Percentiles rank a stretch among this genome's conserved stretches.
phyloP scores from a whole-genome alignment of 768 basidiomycete species.

The Collybia sordida region DNA sequence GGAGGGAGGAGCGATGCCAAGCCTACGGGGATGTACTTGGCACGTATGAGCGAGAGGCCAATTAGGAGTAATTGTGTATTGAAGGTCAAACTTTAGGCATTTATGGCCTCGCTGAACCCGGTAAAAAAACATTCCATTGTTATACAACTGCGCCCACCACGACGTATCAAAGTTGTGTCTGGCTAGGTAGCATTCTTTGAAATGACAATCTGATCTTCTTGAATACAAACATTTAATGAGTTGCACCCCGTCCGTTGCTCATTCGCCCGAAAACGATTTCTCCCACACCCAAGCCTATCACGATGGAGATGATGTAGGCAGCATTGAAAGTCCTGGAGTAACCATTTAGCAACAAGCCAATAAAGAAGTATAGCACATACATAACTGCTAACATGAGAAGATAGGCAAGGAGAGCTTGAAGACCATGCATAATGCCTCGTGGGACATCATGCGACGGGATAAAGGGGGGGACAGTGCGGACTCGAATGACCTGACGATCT shows the following conservation, averaged over 20 bases:
- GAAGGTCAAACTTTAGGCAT: too few relatives aligned
- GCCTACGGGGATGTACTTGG: too few relatives aligned
- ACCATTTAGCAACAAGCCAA: not conserved
- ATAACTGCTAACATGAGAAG: constrained; percentile 81
- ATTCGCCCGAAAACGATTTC: constrained; percentile 71
- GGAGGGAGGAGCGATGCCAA: too few relatives aligned
- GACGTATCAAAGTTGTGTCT: too few relatives aligned
- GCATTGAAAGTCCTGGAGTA: constrained; percentile 77
- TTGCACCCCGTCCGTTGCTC: constrained; percentile 18
- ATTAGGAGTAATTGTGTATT: too few relatives aligned
- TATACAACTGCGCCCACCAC: too few relatives aligned
- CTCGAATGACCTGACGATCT: not conserved
- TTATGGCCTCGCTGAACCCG: too few relatives aligned
- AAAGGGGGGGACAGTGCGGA: constrained; percentile 61
- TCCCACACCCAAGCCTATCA: constrained; percentile 71
- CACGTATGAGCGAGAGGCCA: too few relatives aligned
- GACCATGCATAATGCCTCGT: constrained; percentile 62
- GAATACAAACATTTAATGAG: not conserved
- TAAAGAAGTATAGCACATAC: constrained; percentile 31
- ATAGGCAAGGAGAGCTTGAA: constrained; percentile 66
- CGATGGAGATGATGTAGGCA: constrained; percentile 71
- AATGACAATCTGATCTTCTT: too few relatives aligned
- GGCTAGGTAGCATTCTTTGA: too few relatives aligned
- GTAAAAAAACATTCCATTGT: too few relatives aligned
- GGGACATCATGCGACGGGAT: constrained; percentile 63